Evolutionary conservation across 805 yeast genomes (phyloP).

Genomic region (Kazachstania martiniae): DNA sequence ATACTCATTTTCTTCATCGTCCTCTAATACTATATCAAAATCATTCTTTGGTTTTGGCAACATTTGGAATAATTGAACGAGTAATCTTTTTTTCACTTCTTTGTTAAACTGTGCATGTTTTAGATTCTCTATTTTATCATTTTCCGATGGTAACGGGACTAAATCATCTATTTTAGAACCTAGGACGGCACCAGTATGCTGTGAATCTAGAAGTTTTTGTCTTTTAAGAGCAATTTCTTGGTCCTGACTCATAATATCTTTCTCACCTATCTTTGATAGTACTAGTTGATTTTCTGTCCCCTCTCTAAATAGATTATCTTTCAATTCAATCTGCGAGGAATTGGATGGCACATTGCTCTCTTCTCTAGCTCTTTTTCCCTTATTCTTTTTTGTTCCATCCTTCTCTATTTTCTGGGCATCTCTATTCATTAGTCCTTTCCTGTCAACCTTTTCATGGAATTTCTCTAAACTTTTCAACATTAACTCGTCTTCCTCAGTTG

Average conservation of each 20-base stretch:
- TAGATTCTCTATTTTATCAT: neutral
- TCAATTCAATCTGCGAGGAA: neutral
- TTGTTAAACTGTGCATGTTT: neutral
- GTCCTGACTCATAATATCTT: constrained; percentile 5
- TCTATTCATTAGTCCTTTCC: constrained; percentile 35
- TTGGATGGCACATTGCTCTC: constrained; percentile 4
- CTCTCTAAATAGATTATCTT: neutral
- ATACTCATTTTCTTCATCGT: constrained; percentile 25
- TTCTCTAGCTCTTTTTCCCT: constrained; percentile 12
- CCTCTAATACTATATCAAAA: constrained; percentile 32
- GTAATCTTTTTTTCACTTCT: constrained; percentile 7
- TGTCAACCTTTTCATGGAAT: constrained; percentile 36
- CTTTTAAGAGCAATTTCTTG: constrained; percentile 24
- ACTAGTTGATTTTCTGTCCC: constrained; percentile 11
- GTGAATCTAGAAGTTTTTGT: constrained; percentile 12
- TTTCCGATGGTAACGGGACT: no score
- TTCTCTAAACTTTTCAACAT: constrained; percentile 30
- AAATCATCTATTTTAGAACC: no score
- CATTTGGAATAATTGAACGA: constrained; percentile 18
- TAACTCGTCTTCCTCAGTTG: constrained; percentile 40
- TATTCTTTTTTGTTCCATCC: constrained; percentile 20
- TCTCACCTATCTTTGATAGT: constrained; percentile 29
- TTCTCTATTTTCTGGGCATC: constrained; percentile 24
- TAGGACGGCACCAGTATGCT: constrained; percentile 4
- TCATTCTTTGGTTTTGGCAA: constrained; percentile 38